Percentiles rank a stretch among this genome's conserved stretches.
Evolutionary conservation across 805 yeast species (phyloP).

Genomic region (Starmerella cellae): DNA sequence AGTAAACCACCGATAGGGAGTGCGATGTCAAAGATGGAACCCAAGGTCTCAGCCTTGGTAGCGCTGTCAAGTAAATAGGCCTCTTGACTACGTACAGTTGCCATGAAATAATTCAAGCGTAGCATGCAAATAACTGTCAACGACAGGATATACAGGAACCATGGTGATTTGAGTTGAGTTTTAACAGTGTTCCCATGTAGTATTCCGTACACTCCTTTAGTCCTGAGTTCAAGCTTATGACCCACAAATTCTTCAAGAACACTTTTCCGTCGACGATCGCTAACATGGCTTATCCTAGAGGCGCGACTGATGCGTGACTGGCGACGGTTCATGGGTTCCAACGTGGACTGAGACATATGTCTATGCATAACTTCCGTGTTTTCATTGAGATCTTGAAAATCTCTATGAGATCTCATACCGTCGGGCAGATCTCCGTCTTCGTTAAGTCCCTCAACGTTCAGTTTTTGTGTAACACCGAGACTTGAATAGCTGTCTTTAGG

Average conservation of each 20-base stretch:
- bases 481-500: constrained; percentile 61
- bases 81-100: constrained; percentile 77
- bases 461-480: constrained; percentile 14
- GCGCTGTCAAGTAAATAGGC: constrained; percentile 44
- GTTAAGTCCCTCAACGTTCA: constrained; percentile 59
- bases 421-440: constrained; percentile 39
- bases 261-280: constrained; percentile 9
- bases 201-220: constrained; percentile 51
- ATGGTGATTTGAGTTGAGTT: constrained; percentile 40
- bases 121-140: constrained; percentile 84
- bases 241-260: constrained; percentile 13
- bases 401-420: constrained; percentile 2
- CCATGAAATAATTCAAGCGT: constrained; percentile 83
- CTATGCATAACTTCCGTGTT: constrained; percentile 8
- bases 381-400: not conserved
- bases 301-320: not conserved
- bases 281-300: constrained; percentile 10
- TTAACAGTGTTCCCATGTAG: constrained; percentile 49
- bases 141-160: constrained; percentile 66
- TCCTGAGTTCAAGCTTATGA: constrained; percentile 2
- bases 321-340: not conserved
- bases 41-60: constrained; percentile 41
- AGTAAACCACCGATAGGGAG: constrained; percentile 79
- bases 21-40: constrained; percentile 70
- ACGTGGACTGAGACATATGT: constrained; percentile 8